Evolutionary conservation across 805 yeast genomes (phyloP).

Genomic region (Vanderwaltozyma verrucispora): DNA sequence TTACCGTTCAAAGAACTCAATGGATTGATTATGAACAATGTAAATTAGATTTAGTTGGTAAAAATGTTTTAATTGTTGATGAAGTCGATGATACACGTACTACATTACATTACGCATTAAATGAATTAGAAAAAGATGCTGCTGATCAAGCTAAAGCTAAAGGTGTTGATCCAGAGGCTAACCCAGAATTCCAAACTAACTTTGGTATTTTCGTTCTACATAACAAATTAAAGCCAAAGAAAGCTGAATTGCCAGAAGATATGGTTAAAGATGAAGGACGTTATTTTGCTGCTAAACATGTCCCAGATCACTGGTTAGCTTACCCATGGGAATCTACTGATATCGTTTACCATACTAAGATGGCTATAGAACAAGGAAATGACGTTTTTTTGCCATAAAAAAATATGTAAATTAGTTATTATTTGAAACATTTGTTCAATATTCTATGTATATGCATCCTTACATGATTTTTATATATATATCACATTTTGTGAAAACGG

Average conservation of each 20-base stretch:
- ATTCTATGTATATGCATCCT: too few relatives aligned
- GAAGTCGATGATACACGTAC: conserved; percentile 86
- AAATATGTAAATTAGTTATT: background rate
- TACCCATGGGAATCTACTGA: conserved; percentile 81
- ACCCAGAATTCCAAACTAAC: conserved; percentile 42
- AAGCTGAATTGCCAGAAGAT: conserved; percentile 58
- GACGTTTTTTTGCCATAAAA: conserved; percentile 35
- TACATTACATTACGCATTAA: conserved; percentile 68
- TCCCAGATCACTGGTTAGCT: conserved; percentile 77
- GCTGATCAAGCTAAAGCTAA: conserved; percentile 44
- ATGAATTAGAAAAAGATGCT: conserved; percentile 65
- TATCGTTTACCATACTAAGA: conserved; percentile 60
- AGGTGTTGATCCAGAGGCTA: conserved; percentile 34
- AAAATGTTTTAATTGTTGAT: conserved; percentile 63
- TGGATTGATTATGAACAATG: conserved; percentile 73
- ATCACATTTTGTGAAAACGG: too few relatives aligned
- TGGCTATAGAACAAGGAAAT: conserved; percentile 66
- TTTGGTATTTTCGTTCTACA: conserved; percentile 72
- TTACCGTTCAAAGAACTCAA: conserved; percentile 64
- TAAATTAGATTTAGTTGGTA: conserved; percentile 48
- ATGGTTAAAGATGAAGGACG: conserved; percentile 44
- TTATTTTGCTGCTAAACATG: conserved; percentile 65
- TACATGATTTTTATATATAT: too few relatives aligned
- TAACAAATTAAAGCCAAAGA: conserved; percentile 63
- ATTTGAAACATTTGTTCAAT: background rate